phyloP scores from a whole-genome alignment of 352 stramenopile species.

The Elongisporangium undulatum region DNA sequence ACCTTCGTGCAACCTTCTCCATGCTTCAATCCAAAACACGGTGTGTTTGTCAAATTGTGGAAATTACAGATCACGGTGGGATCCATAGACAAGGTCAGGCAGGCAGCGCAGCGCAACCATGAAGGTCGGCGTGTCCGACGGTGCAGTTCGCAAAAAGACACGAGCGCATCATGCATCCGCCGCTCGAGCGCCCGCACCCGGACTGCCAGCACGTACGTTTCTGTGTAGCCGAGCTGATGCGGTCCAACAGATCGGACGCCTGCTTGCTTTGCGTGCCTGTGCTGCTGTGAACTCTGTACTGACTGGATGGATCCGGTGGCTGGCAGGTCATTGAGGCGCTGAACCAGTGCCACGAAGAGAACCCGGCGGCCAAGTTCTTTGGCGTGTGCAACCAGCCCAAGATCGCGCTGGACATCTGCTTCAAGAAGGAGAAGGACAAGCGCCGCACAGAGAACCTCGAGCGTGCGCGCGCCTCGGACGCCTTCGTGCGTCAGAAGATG shows the following conservation, averaged over 20 bases:
- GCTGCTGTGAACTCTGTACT: too few relatives aligned
- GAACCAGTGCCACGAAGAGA: constrained; percentile 65
- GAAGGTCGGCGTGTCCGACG: constrained; percentile 1
- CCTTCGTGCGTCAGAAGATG: constrained; percentile 76
- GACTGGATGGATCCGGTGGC: constrained; percentile 1
- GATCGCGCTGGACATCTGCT: constrained; percentile 73
- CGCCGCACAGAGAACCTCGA: constrained; percentile 63
- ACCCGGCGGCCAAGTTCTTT: constrained; percentile 76
- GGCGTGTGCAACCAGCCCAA: constrained; percentile 71
- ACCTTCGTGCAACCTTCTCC: constrained; percentile 17
- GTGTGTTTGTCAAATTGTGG: not conserved
- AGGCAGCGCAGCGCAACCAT: too few relatives aligned
- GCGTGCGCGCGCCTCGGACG: constrained; percentile 58
- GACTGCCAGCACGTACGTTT: constrained; percentile 72
- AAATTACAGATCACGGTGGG: constrained; percentile 1
- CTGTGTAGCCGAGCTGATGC: too few relatives aligned
- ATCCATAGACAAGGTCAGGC: not conserved
- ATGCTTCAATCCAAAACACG: constrained; percentile 2
- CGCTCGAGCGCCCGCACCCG: constrained; percentile 72
- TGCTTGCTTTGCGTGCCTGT: too few relatives aligned
- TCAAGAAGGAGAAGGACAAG: constrained; percentile 63
- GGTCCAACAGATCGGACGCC: too few relatives aligned
- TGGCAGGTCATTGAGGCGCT: constrained; percentile 65
- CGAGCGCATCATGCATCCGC: constrained; percentile 55
- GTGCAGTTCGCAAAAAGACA: constrained; percentile 1